Percentiles rank a stretch among this genome's conserved stretches.
Conservation (phyloP, 176 grass and related monocot species). For the Aechmea fasciata region DNA sequence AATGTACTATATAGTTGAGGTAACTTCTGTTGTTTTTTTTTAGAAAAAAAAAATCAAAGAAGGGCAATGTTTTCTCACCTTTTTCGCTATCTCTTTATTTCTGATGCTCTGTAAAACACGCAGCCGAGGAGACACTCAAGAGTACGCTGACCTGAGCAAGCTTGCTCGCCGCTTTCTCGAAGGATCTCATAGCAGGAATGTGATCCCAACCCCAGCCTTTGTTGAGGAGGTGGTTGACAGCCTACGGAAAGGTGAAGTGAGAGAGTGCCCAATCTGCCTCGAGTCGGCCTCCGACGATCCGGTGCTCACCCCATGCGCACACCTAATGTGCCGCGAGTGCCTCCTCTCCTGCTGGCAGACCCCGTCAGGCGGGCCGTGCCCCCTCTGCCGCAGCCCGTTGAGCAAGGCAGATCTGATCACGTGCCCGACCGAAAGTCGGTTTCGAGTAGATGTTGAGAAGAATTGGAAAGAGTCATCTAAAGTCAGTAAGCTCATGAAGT, state of each 20-base stretch:
- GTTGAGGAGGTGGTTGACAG: slow-evolving; percentile 78
- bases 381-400: slow-evolving; percentile 48
- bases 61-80: not conserved
- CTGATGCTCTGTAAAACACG: slow-evolving; percentile 10
- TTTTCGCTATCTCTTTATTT: slow-evolving; percentile 1
- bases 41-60: no score
- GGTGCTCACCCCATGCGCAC: slow-evolving; percentile 63
- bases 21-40: no score
- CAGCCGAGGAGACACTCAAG: slow-evolving; percentile 52
- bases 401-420: slow-evolving; percentile 51
- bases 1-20: no score
- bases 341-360: slow-evolving; percentile 61
- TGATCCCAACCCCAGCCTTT: slow-evolving; percentile 41
- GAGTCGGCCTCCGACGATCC: slow-evolving; percentile 88
- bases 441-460: slow-evolving; percentile 52
- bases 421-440: slow-evolving; percentile 46
- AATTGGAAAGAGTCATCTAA: slow-evolving; percentile 93
- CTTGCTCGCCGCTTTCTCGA: slow-evolving; percentile 60
- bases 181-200: slow-evolving; percentile 23
- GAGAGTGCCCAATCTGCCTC: slow-evolving; percentile 82
- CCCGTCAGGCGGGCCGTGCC: slow-evolving; percentile 46
- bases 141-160: slow-evolving; percentile 55
- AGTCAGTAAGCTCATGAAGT: slow-evolving; percentile 48
- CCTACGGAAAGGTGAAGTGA: slow-evolving; percentile 47
- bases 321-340: slow-evolving; percentile 75